Evolutionary conservation across 1,139 yeast species (phyloP).

Genomic region (Meyerozyma guilliermondii): DNA sequence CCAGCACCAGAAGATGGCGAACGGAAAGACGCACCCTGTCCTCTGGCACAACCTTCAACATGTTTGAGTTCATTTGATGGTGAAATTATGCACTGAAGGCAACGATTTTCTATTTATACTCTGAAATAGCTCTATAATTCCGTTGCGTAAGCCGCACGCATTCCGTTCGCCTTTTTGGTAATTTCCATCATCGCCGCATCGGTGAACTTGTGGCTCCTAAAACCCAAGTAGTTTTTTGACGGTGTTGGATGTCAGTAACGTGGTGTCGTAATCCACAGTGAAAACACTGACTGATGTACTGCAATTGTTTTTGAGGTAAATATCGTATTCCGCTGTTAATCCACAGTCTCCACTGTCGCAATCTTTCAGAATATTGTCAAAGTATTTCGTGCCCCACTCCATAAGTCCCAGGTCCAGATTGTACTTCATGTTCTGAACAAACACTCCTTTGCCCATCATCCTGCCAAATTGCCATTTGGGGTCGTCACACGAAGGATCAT

Average conservation of each 20-base stretch:
- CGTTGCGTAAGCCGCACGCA: neutral
- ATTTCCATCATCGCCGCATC: neutral
- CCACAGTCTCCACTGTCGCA: slow-evolving; percentile 4
- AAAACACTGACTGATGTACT: slow-evolving; percentile 2
- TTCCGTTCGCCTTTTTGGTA: neutral
- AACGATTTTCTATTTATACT: neutral
- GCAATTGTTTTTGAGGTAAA: slow-evolving; percentile 1
- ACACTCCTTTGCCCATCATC: slow-evolving; percentile 1
- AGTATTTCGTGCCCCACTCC: neutral
- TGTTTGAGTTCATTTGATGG: neutral
- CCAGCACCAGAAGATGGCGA: neutral
- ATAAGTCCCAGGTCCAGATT: neutral
- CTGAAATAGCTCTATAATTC: neutral
- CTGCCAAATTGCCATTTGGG: slow-evolving; percentile 4
- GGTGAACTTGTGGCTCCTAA: neutral
- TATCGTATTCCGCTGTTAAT: slow-evolving; percentile 1
- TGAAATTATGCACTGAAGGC: neutral
- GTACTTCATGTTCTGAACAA: neutral
- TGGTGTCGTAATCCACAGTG: slow-evolving; percentile 8
- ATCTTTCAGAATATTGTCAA: neutral
- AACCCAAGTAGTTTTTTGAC: slow-evolving; percentile 10
- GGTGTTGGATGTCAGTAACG: slow-evolving; percentile 20
- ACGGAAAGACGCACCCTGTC: neutral
- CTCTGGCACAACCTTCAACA: neutral
- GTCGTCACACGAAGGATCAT: slow-evolving; percentile 3